Base-by-base conservation (phyloP, 2,329 filamentous ascomycete species). In the Zymoseptoria passerinii region DNA sequence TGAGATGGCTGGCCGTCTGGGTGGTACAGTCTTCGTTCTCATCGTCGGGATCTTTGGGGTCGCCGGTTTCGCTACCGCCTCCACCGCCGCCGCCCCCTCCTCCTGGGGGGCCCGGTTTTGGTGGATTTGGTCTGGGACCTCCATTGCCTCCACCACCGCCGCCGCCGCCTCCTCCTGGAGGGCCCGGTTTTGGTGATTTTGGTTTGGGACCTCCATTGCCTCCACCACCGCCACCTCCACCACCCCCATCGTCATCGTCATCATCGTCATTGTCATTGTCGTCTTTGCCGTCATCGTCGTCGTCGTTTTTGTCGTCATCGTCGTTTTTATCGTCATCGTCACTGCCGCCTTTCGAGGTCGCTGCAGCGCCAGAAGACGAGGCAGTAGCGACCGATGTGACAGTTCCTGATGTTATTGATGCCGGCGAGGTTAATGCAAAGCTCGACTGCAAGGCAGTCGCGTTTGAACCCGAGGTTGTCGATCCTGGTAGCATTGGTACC, bases 121-220 rank as follows among this genome's bases (percentile, higher is more conserved):
- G 8, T 59, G 28, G 10, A 58, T 63, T 51, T 57, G 48, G 50
- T 62, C 58, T 13, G 53, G 57, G 16, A 58, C 55, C 16, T 55
- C 58, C 5, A 56, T 55, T 1, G 55, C 58, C 23, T 55, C 20
- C 23, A 23, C 23, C 23, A n/a, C 28, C 55, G 28, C 59, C 62
- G 4, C 56, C 58, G 3, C 40, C 51, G n/a, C 56, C 29, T 19
- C 35, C n/a, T 29, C 50, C 6, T 54, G 62, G 10, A 44, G 29
- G 16, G 50, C 16, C 9, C 28, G 44, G 49, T 57, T 62, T 19
- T 58, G 56, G 8, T 59, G 28, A 10, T 55, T 63, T 51, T 57
- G 48, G 50, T 62, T 58, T 13, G 53, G 57, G 16, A 58, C 55
- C 16, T 55, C 58, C 5, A 56, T 55, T 1, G 55, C 58, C 23